phyloP scores from a whole-genome alignment of 257 asterid genomes.

The Gynochthodes officinalis region DNA sequence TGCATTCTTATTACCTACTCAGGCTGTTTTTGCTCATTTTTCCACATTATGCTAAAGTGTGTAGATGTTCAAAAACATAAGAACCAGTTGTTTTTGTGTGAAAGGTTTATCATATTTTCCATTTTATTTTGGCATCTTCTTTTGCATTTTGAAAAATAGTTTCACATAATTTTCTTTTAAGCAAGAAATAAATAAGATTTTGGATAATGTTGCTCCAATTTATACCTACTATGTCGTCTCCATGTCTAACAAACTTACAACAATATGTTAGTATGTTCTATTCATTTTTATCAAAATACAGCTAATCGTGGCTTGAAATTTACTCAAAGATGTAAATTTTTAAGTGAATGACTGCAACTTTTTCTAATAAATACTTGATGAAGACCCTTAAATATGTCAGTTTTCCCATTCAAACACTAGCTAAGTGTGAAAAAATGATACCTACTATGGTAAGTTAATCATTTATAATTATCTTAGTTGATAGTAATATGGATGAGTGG shows the following conservation, averaged over 20 bases:
- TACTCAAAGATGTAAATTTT: too few species aligned
- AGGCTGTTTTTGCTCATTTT: background rate
- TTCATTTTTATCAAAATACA: background rate
- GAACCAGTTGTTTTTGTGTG: background rate
- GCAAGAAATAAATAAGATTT: constrained; percentile 64
- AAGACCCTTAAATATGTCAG: constrained; percentile 99
- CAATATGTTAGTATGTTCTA: constrained; percentile 82
- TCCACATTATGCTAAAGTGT: background rate
- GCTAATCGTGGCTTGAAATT: too few species aligned
- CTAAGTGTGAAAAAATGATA: constrained; percentile 98
- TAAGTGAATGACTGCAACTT: background rate
- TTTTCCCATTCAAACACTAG: constrained; percentile 95
- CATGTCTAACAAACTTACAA: constrained; percentile 86
- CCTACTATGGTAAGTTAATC: constrained; percentile 89
- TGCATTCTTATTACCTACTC: background rate
- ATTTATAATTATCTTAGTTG: too few species aligned
- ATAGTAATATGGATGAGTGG: too few species aligned
- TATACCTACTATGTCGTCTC: constrained; percentile 78
- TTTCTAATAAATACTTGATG: constrained; percentile 22
- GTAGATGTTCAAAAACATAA: background rate
- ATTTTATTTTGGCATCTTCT: background rate
- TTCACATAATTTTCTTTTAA: constrained; percentile 34
- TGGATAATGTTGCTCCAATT: constrained; percentile 94
- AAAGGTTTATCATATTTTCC: background rate
- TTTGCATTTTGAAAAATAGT: constrained; percentile 14